A percentile compares a stretch with the other conserved stretches of the same genome.
These are phyloP conservation scores for Sesbania bispinosa DNA, from an alignment of 306 rosid species.

Conservation along the genomic window DNA sequence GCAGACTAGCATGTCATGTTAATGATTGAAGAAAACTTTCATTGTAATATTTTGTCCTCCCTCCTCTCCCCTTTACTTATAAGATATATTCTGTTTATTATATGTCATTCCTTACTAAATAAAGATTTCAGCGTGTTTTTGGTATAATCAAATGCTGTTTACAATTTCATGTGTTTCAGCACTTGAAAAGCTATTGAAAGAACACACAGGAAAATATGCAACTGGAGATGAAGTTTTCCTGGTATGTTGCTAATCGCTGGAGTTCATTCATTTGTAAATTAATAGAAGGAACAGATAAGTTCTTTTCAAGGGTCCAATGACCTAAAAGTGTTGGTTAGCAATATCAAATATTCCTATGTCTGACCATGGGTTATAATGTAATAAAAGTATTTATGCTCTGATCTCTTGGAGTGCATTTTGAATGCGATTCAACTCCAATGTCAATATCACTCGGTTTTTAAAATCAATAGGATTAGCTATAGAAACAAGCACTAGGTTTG, in stretches of 20 bases:
- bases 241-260: conserved; percentile 17
- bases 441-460: background rate
- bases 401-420: background rate
- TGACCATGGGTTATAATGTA: background rate
- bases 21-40: conserved; percentile 12
- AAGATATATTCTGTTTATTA: background rate
- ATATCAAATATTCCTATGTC: background rate
- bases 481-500: conserved; percentile 4
- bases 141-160: conserved; percentile 11
- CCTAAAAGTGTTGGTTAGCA: background rate
- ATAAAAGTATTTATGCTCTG: background rate
- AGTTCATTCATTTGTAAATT: conserved; percentile 3
- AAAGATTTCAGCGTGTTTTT: background rate
- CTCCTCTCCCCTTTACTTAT: background rate
- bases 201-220: conserved; percentile 42
- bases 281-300: background rate
- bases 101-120: background rate
- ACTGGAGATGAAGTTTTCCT: conserved; percentile 46
- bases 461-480: background rate
- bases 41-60: background rate
- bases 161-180: conserved; percentile 27
- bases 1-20: background rate
- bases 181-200: conserved; percentile 45
- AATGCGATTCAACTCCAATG: conserved; percentile 1
- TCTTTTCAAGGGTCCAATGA: background rate